phyloP scores from a whole-genome alignment of 768 basidiomycete genomes.

The Infundibulicybe gibba region DNA sequence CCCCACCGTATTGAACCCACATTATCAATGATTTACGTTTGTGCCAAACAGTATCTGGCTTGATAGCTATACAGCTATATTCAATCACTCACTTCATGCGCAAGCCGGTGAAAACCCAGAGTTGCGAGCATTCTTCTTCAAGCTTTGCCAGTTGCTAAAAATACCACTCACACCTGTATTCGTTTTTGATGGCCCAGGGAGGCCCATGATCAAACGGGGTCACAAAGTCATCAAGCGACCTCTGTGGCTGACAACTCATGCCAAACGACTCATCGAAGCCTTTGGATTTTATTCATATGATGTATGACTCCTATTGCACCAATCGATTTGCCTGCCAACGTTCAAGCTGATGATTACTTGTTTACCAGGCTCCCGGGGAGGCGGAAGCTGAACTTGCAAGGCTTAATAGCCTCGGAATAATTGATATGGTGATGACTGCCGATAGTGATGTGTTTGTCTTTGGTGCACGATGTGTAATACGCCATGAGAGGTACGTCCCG shows the following conservation, averaged over 20 bases:
- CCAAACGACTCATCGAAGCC: constrained; percentile 29
- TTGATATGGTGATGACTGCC: constrained; percentile 46
- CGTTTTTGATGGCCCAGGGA: constrained; percentile 41
- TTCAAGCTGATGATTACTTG: too few species aligned
- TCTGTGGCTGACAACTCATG: not conserved
- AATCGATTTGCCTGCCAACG: constrained; percentile 6
- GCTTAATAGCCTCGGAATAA: constrained; percentile 30
- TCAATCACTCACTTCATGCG: not conserved
- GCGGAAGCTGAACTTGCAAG: constrained; percentile 47
- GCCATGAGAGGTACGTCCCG: constrained; percentile 27
- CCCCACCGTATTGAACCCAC: not conserved
- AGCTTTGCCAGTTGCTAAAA: not conserved
- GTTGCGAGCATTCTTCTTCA: not conserved
- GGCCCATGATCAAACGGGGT: constrained; percentile 35
- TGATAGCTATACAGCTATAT: not conserved
- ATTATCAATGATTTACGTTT: not conserved
- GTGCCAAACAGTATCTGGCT: not conserved
- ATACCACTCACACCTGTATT: constrained; percentile 33
- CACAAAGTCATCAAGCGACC: constrained; percentile 11
- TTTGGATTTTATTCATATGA: constrained; percentile 37
- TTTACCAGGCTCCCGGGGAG: constrained; percentile 37
- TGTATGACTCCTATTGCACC: not conserved
- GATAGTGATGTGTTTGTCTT: constrained; percentile 47
- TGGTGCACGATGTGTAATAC: constrained; percentile 36
- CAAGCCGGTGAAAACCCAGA: constrained; percentile 1